Evolutionary conservation across 352 stramenopile genomes (phyloP).

Genomic region (Sclerospora graminicola): DNA sequence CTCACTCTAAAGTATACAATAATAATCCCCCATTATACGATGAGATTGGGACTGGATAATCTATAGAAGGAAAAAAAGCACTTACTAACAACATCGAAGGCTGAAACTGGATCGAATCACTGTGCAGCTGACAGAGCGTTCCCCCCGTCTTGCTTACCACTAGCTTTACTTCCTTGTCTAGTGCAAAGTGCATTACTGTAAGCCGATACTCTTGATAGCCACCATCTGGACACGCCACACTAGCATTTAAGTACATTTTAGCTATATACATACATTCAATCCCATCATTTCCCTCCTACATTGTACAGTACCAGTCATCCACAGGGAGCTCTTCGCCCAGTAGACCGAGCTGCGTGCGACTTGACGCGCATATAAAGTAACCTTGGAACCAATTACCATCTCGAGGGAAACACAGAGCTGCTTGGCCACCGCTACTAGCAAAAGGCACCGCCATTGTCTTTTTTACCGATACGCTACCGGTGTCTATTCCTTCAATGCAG

Average conservation of each 20-base stretch:
- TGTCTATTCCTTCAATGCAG: constrained; percentile 14
- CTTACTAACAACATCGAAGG: constrained; percentile 26
- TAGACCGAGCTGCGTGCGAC: constrained; percentile 35
- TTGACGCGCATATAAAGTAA: constrained; percentile 35
- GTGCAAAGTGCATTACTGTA: constrained; percentile 47
- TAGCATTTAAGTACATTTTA: constrained; percentile 5
- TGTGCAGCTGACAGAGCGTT: constrained; percentile 40
- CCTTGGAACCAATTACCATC: constrained; percentile 57
- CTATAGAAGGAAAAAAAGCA: too few relatives aligned
- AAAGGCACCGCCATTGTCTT: constrained; percentile 18
- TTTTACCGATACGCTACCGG: constrained; percentile 7
- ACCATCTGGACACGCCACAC: constrained; percentile 49
- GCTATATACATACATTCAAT: not conserved
- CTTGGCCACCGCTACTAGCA: constrained; percentile 22
- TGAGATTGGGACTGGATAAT: too few relatives aligned
- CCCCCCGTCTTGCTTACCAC: constrained; percentile 50
- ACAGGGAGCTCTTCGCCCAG: constrained; percentile 52
- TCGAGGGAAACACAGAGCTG: constrained; percentile 48
- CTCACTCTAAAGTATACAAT: constrained; percentile 49
- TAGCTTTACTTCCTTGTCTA: constrained; percentile 26
- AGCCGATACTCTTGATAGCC: constrained; percentile 55
- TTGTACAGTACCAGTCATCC: constrained; percentile 36
- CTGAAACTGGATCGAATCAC: constrained; percentile 34
- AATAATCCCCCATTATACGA: too few relatives aligned
- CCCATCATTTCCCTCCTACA: not conserved